These are phyloP conservation scores for Phlebopus sp. DNA, from an alignment of 1,284 basidiomycete genomes.

Conservation along the genomic window DNA sequence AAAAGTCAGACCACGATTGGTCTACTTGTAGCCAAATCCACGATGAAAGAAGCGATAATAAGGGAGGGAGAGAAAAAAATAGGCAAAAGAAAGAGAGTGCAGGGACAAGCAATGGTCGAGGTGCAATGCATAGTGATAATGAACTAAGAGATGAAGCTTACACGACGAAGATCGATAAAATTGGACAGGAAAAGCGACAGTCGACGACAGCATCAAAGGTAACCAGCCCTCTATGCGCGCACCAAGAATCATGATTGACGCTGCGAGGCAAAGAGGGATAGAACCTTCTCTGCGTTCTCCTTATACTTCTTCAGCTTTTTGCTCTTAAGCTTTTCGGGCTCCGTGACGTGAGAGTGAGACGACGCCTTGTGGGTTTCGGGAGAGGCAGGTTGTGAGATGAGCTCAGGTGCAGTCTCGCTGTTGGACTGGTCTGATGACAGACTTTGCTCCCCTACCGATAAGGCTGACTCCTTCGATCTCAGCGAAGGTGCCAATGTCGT, in stretches of 20 bases:
- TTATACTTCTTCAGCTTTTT: conserved; percentile 81
- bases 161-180: conserved; percentile 19
- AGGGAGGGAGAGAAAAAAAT: not conserved
- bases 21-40: conserved; percentile 24
- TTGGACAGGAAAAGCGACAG: conserved; percentile 6
- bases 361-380: conserved; percentile 35
- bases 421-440: conserved; percentile 71
- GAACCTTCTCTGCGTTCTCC: conserved; percentile 76
- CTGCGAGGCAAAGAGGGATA: conserved; percentile 69
- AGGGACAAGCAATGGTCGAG: conserved; percentile 17
- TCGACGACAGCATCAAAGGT: conserved; percentile 15
- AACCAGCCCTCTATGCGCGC: conserved; percentile 22
- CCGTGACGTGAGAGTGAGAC: conserved; percentile 30
- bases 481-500: conserved; percentile 59
- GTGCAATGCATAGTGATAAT: conserved; percentile 32
- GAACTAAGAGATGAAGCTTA: conserved; percentile 16
- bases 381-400: conserved; percentile 18
- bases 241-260: conserved; percentile 28
- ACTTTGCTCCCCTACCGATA: conserved; percentile 64
- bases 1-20: conserved; percentile 15
- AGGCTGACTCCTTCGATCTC: conserved; percentile 73
- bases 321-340: conserved; percentile 55
- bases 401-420: conserved; percentile 38
- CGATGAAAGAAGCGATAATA: conserved; percentile 10
- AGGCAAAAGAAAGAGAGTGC: conserved; percentile 7